Base-by-base conservation (phyloP, 768 basidiomycete genomes). In the Termitomyces sp. region DNA sequence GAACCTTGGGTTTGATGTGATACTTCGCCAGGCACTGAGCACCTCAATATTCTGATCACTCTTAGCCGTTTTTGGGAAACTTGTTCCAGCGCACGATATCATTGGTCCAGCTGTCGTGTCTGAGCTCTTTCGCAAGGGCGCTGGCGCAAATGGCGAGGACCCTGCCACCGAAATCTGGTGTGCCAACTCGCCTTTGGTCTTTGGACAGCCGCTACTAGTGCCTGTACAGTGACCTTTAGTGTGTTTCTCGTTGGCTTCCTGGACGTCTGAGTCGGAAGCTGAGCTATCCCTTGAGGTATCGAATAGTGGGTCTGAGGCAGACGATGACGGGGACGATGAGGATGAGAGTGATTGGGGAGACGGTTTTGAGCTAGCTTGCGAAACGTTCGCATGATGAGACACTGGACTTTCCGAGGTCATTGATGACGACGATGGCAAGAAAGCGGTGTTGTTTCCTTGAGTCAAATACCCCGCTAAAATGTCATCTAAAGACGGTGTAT, bases 11-110 rank as follows among this genome's bases (percentile, higher is more conserved):
- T 87, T 82, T 35, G 82, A 82, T 23, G 84, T 87, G 65, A 94
- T 89, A 65, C 76, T 86, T 64, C 84, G 75, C 91, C 90, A 93
- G 13, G 91, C 91, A 59, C 83, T 82, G 46, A 91, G 77, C 23
- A 93, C 86, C 70, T 91, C 88, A 13, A 93, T 73, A 62, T 93
- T 92, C 59, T 84, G 77, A 50, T 88, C 87, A 67, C 79, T 89
- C 73, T 86, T 81, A 62, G 79, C 71, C 16, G 87, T 89, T 72
- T 75, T 81, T 6, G 89, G 89, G 68, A 92, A 85, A 5, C 74
- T 80, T n/a, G 85, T 79, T 9, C 84, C 86, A 57, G 82, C 76
- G 69, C 90, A 91, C 35, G 79, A 75, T n/a, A 89, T 75, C 63
- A 86, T 77, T n/a, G 80, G 71, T 0, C 81, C 82, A 30, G 79